Conservation (phyloP, 352 stramenopile genomes). For the Peronospora tabacina region DNA sequence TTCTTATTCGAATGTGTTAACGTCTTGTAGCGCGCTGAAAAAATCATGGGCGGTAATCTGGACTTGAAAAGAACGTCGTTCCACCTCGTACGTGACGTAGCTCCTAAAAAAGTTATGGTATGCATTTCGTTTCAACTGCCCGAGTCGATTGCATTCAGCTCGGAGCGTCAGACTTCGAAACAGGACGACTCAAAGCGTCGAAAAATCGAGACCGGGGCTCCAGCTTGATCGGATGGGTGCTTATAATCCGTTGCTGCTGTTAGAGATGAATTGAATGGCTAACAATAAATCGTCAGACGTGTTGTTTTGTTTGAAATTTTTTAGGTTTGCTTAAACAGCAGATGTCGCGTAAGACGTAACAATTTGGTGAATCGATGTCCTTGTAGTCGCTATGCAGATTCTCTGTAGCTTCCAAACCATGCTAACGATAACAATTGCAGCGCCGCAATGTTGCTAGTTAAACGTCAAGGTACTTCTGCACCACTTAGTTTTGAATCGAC, state of each 20-base stretch:
- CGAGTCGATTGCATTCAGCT: constrained; percentile 51
- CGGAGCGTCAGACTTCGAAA: constrained; percentile 30
- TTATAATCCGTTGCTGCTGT: constrained; percentile 1
- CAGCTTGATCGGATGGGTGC: constrained; percentile 2
- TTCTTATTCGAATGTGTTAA: constrained; percentile 12
- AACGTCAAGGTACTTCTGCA: constrained; percentile 84
- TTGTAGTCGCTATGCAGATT: constrained; percentile 93
- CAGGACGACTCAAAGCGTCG: constrained; percentile 45
- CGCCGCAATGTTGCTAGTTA: constrained; percentile 89
- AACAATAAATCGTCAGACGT: constrained; percentile 6
- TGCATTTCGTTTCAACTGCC: constrained; percentile 94
- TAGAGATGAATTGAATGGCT: constrained; percentile 6
- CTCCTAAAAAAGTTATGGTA: constrained; percentile 97
- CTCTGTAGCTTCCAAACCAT: constrained; percentile 85
- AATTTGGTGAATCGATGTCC: constrained; percentile 89
- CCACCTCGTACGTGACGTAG: constrained; percentile 92
- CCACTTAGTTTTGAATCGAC: constrained; percentile 31
- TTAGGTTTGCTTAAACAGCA: too few relatives aligned
- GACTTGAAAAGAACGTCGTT: constrained; percentile 39
- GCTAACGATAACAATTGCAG: constrained; percentile 87
- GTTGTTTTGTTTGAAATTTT: constrained; percentile 12
- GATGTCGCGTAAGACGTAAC: constrained; percentile 85
- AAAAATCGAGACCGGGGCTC: constrained; percentile 28
- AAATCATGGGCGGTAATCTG: constrained; percentile 57
- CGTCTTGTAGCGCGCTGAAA: constrained; percentile 48